Evolutionary conservation across 495 filamentous ascomycete species (phyloP).

Genomic region (Tuber melanosporum): DNA sequence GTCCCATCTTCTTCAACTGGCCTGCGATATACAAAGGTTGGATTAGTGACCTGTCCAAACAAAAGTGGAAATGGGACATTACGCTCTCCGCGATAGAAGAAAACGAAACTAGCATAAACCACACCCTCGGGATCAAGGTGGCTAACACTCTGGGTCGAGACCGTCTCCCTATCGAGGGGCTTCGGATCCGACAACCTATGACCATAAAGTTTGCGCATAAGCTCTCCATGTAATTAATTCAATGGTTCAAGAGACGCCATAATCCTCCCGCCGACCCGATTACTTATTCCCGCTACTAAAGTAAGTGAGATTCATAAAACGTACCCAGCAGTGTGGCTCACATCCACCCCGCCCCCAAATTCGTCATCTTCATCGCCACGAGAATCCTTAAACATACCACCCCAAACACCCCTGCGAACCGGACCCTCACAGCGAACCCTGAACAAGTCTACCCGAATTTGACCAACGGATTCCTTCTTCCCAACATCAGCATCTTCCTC

Average conservation of each 20-base stretch:
- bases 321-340: slow-evolving; percentile 80
- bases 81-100: slow-evolving; percentile 96
- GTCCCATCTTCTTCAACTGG: slow-evolving; percentile 40
- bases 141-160: slow-evolving; percentile 96
- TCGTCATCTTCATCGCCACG: slow-evolving; percentile 74
- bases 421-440: slow-evolving; percentile 92
- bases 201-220: slow-evolving; percentile 23
- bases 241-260: slow-evolving; percentile 14
- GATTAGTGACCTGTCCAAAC: slow-evolving; percentile 1
- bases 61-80: slow-evolving; percentile 44
- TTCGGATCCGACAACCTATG: slow-evolving; percentile 93
- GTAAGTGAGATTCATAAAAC: slow-evolving; percentile 37
- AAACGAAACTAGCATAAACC: slow-evolving; percentile 95
- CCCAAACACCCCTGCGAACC: slow-evolving; percentile 95
- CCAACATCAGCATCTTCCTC: slow-evolving; percentile 82
- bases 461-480: slow-evolving; percentile 84
- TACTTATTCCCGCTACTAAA: slow-evolving; percentile 20
- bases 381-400: slow-evolving; percentile 93
- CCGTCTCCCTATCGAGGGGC: slow-evolving; percentile 89
- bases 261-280: slow-evolving; percentile 27
- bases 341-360: slow-evolving; percentile 54
- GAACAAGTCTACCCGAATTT: slow-evolving; percentile 97
- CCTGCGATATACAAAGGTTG: slow-evolving; percentile 11
- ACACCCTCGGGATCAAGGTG: slow-evolving; percentile 94
- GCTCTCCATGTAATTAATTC: slow-evolving; percentile 39